Percentiles rank a stretch among this genome's conserved stretches.
Conservation (phyloP, 345 rosid species). For the Corchorus capsularis region DNA sequence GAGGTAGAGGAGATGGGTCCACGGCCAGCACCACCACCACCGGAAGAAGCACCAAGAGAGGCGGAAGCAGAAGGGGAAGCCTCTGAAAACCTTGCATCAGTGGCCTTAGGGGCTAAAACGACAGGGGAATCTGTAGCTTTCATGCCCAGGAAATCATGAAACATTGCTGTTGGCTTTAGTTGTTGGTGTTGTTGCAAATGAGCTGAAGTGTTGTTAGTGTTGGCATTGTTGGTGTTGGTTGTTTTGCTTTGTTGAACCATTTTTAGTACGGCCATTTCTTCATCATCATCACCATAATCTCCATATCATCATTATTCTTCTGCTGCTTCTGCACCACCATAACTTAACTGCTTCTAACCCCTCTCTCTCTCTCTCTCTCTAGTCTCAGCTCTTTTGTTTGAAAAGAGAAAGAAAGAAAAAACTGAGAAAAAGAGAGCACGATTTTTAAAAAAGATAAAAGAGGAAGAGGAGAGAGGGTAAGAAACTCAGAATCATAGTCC, state of each 20-base stretch:
- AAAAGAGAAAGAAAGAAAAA: conserved; percentile 22
- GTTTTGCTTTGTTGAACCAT: conserved; percentile 47
- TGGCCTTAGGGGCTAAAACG: conserved; percentile 39
- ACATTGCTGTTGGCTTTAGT: conserved; percentile 66
- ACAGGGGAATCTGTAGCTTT: conserved; percentile 48
- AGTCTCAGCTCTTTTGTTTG: not conserved
- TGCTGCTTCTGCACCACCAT: conserved; percentile 28
- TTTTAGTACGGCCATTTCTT: conserved; percentile 54
- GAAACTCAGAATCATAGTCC: conserved; percentile 15
- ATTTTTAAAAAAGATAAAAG: conserved; percentile 25
- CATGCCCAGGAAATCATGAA: conserved; percentile 87
- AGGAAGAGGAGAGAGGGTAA: conserved; percentile 6
- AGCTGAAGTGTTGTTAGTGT: conserved; percentile 22
- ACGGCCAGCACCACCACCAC: conserved; percentile 43
- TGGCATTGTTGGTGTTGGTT: conserved; percentile 36
- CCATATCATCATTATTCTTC: conserved; percentile 28
- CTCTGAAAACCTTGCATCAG: conserved; percentile 31
- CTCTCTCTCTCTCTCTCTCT: not conserved
- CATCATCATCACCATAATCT: conserved; percentile 28
- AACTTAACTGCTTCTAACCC: conserved; percentile 22
- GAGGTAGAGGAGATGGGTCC: conserved; percentile 75
- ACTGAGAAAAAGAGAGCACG: conserved; percentile 29
- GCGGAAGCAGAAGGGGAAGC: conserved; percentile 52
- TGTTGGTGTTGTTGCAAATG: conserved; percentile 35
- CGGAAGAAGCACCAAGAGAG: conserved; percentile 53